These are phyloP conservation scores for Kodamaea suecica DNA, from an alignment of 1,139 yeast species.

Conservation along the genomic window DNA sequence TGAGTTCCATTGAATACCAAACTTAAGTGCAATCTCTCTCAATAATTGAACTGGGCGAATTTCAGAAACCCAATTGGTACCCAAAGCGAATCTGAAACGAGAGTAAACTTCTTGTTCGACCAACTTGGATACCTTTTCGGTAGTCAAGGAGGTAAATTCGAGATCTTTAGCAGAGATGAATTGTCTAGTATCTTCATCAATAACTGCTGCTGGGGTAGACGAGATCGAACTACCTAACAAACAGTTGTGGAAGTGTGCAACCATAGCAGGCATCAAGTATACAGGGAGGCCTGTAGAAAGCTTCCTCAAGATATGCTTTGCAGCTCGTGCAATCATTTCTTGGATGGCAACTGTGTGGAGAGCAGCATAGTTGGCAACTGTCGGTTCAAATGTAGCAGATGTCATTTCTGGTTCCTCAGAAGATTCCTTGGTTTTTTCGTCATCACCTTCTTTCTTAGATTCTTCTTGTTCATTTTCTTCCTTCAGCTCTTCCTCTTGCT, in stretches of 20 bases:
- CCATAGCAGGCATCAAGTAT: slow-evolving; percentile 53
- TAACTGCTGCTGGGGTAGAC: slow-evolving; percentile 37
- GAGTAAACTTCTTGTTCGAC: slow-evolving; percentile 50
- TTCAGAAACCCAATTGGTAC: slow-evolving; percentile 44
- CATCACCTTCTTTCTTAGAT: slow-evolving; percentile 19
- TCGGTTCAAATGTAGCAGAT: slow-evolving; percentile 43
- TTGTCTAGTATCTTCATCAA: slow-evolving; percentile 41
- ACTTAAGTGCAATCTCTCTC: slow-evolving; percentile 70
- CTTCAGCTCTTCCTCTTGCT: slow-evolving; percentile 23
- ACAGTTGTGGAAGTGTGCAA: slow-evolving; percentile 72
- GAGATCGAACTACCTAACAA: slow-evolving; percentile 54
- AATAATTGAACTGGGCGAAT: slow-evolving; percentile 49
- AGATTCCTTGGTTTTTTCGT: slow-evolving; percentile 19
- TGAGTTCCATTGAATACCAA: slow-evolving; percentile 86
- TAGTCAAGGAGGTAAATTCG: slow-evolving; percentile 44
- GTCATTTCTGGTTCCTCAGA: slow-evolving; percentile 25
- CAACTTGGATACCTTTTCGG: slow-evolving; percentile 39
- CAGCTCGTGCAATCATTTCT: slow-evolving; percentile 77
- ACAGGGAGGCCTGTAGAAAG: slow-evolving; percentile 49
- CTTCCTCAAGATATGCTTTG: slow-evolving; percentile 69
- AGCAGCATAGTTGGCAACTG: slow-evolving; percentile 41
- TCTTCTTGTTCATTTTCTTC: slow-evolving; percentile 20
- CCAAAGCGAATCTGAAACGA: slow-evolving; percentile 62
- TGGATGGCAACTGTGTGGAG: slow-evolving; percentile 50
- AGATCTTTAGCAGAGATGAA: slow-evolving; percentile 45